These are phyloP conservation scores for Raphanus raphanistrum DNA, from an alignment of 345 rosid species.

Conservation along the genomic window DNA sequence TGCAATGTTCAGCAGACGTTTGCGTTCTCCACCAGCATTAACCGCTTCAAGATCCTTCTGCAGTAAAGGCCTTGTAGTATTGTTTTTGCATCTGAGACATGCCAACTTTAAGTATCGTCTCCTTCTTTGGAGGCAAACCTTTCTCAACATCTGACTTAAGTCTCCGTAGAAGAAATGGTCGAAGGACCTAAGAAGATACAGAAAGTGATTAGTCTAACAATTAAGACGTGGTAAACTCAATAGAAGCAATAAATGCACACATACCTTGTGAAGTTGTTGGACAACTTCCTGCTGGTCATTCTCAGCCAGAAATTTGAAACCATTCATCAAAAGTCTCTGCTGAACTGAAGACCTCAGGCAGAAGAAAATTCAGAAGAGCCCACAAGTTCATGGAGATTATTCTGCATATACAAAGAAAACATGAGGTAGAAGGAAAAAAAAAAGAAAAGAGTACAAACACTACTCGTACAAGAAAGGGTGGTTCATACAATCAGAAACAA, in stretches of 20 bases:
- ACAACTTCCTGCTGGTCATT: slow-evolving; percentile 99
- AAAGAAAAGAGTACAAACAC: neutral
- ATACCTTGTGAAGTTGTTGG: slow-evolving; percentile 98
- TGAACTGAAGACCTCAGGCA: slow-evolving; percentile 97
- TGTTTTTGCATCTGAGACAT: slow-evolving; percentile 99
- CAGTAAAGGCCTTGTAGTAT: slow-evolving; percentile 82
- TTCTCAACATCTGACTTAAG: slow-evolving; percentile 97
- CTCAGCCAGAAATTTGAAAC: slow-evolving; percentile 99
- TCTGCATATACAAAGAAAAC: slow-evolving; percentile 55
- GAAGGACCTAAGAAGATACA: slow-evolving; percentile 60
- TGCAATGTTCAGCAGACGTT: slow-evolving; percentile 93
- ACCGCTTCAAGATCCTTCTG: slow-evolving; percentile 99
- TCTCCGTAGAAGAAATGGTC: slow-evolving; percentile 97
- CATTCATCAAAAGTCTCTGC: slow-evolving; percentile 99
- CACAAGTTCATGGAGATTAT: slow-evolving; percentile 98
- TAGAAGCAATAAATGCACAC: slow-evolving; percentile 17
- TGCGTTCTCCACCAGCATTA: slow-evolving; percentile 99
- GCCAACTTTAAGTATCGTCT: slow-evolving; percentile 96
- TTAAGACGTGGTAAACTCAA: neutral
- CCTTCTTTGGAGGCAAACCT: slow-evolving; percentile 99
- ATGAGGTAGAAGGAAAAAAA: slow-evolving; percentile 7
- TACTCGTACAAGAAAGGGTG: neutral
- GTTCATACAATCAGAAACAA: neutral
- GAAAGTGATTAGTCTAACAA: slow-evolving; percentile 14
- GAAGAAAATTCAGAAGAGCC: slow-evolving; percentile 95